A percentile compares a stretch with the other conserved stretches of the same genome.
phyloP scores from a whole-genome alignment of 306 rosid genomes.

The Rosa multiflora region DNA sequence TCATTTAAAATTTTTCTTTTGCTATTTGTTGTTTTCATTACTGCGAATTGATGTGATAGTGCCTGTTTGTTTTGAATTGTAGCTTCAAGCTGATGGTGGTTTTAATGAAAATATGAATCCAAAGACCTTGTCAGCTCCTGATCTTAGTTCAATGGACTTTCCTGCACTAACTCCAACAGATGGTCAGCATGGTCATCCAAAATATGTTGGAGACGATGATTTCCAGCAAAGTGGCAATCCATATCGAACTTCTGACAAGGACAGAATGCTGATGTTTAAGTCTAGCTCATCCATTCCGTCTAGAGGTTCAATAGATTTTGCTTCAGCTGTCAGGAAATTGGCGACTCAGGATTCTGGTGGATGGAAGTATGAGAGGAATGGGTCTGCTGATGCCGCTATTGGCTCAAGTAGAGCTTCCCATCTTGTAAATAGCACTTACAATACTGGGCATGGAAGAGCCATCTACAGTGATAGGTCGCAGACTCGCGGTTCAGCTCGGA shows the following conservation, averaged over 20 bases:
- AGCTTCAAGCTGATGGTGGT: conserved; percentile 91
- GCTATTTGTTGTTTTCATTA: conserved; percentile 13
- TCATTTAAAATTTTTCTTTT: not conserved
- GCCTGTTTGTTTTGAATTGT: conserved; percentile 35
- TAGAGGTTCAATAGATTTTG: conserved; percentile 78
- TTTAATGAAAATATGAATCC: conserved; percentile 68
- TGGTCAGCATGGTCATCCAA: conserved; percentile 51
- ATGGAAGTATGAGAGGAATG: conserved; percentile 82
- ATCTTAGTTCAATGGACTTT: conserved; percentile 78
- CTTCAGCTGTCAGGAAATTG: conserved; percentile 92
- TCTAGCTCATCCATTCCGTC: conserved; percentile 65
- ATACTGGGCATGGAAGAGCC: conserved; percentile 65
- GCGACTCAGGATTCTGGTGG: conserved; percentile 88
- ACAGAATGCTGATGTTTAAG: conserved; percentile 66
- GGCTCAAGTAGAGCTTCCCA: conserved; percentile 86
- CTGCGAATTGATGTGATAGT: conserved; percentile 14
- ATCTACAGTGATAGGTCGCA: conserved; percentile 63
- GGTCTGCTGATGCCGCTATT: conserved; percentile 63
- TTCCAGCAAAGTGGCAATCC: conserved; percentile 62
- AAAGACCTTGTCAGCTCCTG: conserved; percentile 69
- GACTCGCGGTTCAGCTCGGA: conserved; percentile 66
- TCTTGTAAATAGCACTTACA: conserved; percentile 55
- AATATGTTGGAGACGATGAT: conserved; percentile 65
- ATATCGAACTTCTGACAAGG: conserved; percentile 66
- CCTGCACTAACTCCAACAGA: conserved; percentile 71